Evolutionary conservation across 768 basidiomycete species (phyloP), one percentile per base, ranked within the genome.

Genomic region (Plicaturopsis crispa): DNA sequence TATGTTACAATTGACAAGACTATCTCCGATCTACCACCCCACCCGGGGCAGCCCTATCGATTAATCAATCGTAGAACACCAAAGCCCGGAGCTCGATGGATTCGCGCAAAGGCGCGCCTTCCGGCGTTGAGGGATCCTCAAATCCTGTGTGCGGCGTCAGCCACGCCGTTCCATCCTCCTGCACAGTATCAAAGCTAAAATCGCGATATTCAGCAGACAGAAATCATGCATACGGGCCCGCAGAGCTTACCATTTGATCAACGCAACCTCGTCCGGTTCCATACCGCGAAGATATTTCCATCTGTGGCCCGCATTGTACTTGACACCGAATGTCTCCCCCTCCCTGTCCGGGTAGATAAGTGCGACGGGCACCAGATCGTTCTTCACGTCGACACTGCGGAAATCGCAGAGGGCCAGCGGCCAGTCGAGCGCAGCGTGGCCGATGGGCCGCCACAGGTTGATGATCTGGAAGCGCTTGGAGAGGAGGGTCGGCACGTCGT

Each of bases 131-230:
- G 2, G 72, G 68, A 42, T 81, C 78, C 21, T 61, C 42, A 53
- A 81, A 82, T 3, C 65, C 76, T n/a, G 73, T 75, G 48, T 83
- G 80, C 4, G 80, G 77, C 0, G 78, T 75, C 37, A 80, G 67
- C 11, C 62, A 48, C 0, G 78, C 73, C 12, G 74, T 69, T 41
- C 63, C 66, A 2, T 65, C 69, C 41, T 70, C 66, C 37, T 66
- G 55, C 18, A 60, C 34, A 1, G 67, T 66, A 45, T 69, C 67
- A 39, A 56, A 68, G 40, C 67, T 69, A 18, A 4, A 17, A 39
- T 44, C 13, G 24, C 16, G 17, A 21, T 1, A 16, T 17, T 35
- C 23, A n/a, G 34, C 35, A 44, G 41, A 12, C 34, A 23, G 13
- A 48, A 38, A 35, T 50, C 44, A 18, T n/a, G 22, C 14, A 19